These are phyloP conservation scores for Cystobasidium onofrii DNA, from an alignment of 768 basidiomycete genomes.

Conservation along the genomic window DNA sequence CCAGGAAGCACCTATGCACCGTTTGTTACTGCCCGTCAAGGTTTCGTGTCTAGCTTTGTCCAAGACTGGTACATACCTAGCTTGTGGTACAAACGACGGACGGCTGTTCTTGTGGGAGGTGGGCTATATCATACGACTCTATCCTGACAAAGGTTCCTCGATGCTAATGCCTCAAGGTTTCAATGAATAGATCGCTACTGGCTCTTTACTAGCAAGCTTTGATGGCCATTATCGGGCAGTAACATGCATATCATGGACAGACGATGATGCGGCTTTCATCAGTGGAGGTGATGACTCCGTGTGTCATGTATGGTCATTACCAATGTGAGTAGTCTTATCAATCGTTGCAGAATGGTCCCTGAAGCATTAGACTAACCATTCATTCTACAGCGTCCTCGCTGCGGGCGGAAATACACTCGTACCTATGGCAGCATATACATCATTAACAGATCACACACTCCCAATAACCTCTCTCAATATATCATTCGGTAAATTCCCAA, in stretches of 20 bases:
- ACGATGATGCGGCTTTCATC: conserved; percentile 67
- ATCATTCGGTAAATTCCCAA: conserved; percentile 70
- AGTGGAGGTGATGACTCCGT: conserved; percentile 87
- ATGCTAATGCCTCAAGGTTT: background rate
- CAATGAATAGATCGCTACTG: conserved; percentile 47
- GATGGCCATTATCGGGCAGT: conserved; percentile 93
- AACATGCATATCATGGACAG: conserved; percentile 70
- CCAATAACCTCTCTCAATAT: conserved; percentile 73
- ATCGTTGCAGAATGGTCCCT: too few species aligned
- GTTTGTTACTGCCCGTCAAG: conserved; percentile 83
- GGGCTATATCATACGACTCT: conserved; percentile 45
- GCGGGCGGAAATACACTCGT: background rate
- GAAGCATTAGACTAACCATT: too few species aligned
- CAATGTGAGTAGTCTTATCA: conserved; percentile 58
- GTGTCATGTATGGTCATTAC: conserved; percentile 78
- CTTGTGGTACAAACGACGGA: conserved; percentile 78
- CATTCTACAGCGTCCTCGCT: background rate
- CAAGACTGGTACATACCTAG: conserved; percentile 64
- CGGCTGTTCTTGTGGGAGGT: conserved; percentile 96
- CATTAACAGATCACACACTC: conserved; percentile 82
- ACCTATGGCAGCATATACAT: conserved; percentile 61
- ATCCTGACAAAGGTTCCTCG: conserved; percentile 29
- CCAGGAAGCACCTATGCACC: conserved; percentile 50
- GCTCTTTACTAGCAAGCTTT: conserved; percentile 70
- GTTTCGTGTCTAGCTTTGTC: conserved; percentile 71